Evolutionary conservation across 495 filamentous ascomycete species (phyloP).

Genomic region (Symbiotaphrina buchneri): DNA sequence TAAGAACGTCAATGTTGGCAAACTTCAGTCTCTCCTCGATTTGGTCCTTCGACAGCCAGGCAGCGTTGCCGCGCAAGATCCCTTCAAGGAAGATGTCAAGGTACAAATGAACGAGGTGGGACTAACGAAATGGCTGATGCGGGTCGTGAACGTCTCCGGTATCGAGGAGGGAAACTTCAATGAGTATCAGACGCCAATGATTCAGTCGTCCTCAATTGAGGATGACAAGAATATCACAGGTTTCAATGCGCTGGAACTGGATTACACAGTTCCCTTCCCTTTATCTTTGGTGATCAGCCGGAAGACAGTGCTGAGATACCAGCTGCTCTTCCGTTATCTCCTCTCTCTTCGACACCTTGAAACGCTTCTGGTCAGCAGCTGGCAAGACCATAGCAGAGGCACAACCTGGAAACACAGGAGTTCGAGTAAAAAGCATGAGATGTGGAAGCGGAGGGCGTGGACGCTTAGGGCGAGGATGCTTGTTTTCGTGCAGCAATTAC

Average conservation of each 20-base stretch:
- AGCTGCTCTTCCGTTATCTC: conserved; percentile 85
- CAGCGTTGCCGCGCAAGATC: conserved; percentile 79
- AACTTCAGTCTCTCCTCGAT: conserved; percentile 84
- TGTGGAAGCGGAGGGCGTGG: conserved; percentile 87
- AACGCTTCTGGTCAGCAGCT: conserved; percentile 56
- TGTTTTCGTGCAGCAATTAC: conserved; percentile 83
- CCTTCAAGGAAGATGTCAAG: conserved; percentile 95
- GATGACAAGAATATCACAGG: conserved; percentile 73
- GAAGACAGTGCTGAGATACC: conserved; percentile 87
- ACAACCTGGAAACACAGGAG: conserved; percentile 68
- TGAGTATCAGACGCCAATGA: conserved; percentile 26
- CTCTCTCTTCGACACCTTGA: conserved; percentile 77
- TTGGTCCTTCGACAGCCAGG: conserved; percentile 87
- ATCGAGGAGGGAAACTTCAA: conserved; percentile 56
- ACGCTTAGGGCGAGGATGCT: conserved; percentile 84
- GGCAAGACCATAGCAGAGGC: conserved; percentile 75
- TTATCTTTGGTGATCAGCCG: conserved; percentile 88
- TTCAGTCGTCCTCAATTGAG: conserved; percentile 23
- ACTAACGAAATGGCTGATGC: conserved; percentile 80
- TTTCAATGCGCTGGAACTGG: conserved; percentile 78
- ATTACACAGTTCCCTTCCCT: conserved; percentile 91
- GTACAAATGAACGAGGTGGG: conserved; percentile 90
- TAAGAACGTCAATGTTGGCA: conserved; percentile 69
- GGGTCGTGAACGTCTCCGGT: conserved; percentile 85
- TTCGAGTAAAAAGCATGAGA: conserved; percentile 49